phyloP scores from a whole-genome alignment of 2,329 filamentous ascomycete species.

The Ophiostoma perfectum region DNA sequence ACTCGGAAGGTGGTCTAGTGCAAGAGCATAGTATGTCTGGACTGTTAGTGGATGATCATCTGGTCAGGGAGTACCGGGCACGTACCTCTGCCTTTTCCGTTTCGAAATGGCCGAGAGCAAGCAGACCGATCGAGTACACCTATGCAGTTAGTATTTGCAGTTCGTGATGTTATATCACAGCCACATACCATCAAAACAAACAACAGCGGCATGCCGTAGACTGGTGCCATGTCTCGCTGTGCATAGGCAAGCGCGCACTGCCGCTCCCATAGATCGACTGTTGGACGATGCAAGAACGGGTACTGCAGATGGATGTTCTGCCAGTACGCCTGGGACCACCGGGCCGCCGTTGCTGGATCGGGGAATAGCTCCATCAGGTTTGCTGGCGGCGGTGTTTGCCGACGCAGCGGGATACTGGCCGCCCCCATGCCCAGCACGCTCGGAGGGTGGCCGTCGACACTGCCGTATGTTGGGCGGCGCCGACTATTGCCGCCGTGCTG shows the following conservation, averaged over 20 bases:
- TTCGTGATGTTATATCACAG: neutral
- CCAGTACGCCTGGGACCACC: conserved; percentile 31
- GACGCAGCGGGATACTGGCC: neutral
- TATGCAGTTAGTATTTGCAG: neutral
- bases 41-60: neutral
- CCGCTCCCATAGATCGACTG: conserved; percentile 18
- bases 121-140: conserved; percentile 12
- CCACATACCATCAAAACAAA: neutral
- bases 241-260: conserved; percentile 9
- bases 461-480: neutral
- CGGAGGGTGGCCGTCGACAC: neutral
- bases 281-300: conserved; percentile 34
- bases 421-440: neutral
- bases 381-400: neutral
- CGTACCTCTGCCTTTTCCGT: neutral
- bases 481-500: neutral
- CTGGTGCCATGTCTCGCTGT: neutral
- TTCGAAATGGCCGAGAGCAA: conserved; percentile 1
- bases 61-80: too few species aligned
- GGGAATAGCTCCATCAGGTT: conserved; percentile 22
- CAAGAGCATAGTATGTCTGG: conserved; percentile 13
- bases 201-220: conserved; percentile 1
- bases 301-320: conserved; percentile 34
- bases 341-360: conserved; percentile 20
- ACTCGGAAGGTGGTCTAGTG: conserved; percentile 6